A percentile compares a stretch with the other conserved stretches of the same genome.
These are phyloP conservation scores for Phytophthora fragariaefolia DNA, from an alignment of 352 stramenopile genomes.

Conservation along the genomic window DNA sequence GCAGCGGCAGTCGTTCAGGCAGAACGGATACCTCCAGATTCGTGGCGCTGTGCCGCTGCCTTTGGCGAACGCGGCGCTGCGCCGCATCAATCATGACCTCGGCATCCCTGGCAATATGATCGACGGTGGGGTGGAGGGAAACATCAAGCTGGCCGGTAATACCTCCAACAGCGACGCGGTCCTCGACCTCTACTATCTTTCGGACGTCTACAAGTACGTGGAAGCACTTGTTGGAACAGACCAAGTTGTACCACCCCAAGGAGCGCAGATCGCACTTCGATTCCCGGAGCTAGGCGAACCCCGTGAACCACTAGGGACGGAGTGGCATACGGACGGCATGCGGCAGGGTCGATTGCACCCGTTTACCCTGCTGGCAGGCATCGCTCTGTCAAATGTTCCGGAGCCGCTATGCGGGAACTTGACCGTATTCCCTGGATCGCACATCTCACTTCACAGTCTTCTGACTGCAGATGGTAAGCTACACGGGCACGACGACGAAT, in stretches of 20 bases:
- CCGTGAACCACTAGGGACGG: conserved; percentile 65
- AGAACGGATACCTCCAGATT: conserved; percentile 78
- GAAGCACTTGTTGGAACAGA: conserved; percentile 62
- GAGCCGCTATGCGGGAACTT: conserved; percentile 73
- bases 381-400: conserved; percentile 73
- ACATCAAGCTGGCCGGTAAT: conserved; percentile 71
- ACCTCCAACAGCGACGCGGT: conserved; percentile 74
- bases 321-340: conserved; percentile 89
- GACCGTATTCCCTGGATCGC: conserved; percentile 76
- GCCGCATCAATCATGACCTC: conserved; percentile 82
- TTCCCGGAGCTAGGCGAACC: conserved; percentile 75
- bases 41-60: conserved; percentile 60
- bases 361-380: conserved; percentile 71
- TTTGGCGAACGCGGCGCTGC: conserved; percentile 61
- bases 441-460: conserved; percentile 55
- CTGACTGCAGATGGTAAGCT: conserved; percentile 64
- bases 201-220: conserved; percentile 60
- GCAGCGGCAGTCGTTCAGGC: conserved; percentile 70
- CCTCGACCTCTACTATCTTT: conserved; percentile 62
- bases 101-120: conserved; percentile 73
- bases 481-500: conserved; percentile 58
- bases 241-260: conserved; percentile 53
- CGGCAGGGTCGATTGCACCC: conserved; percentile 73
- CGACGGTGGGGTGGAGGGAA: conserved; percentile 74
- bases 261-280: conserved; percentile 73